Evolutionary conservation across 2,329 filamentous ascomycete species (phyloP), one percentile per base, ranked within the genome.

Genomic region (Leptographium lundbergii): DNA sequence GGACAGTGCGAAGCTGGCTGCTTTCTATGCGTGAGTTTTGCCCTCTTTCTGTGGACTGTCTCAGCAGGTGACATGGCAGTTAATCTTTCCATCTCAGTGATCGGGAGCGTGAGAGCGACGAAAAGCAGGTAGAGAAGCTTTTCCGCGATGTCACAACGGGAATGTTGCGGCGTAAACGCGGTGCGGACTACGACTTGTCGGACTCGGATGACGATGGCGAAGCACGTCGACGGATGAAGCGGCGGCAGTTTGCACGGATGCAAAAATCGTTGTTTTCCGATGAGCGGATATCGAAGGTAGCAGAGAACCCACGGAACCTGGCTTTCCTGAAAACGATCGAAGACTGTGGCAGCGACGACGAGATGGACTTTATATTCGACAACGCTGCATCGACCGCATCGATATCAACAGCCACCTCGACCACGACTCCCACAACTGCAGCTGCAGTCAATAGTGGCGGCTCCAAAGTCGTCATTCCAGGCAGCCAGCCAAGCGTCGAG

Each of bases 91-190:
- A 6, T 45, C 19, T 10, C 61, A 92, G 88, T 36, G 86, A 95
- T 65, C 87, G 88, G 57, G 86, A 92, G 66, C 86, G 90, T 62
- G 83, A 80, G 45, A 82, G 82, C 45, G 90, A 97, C 66, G 91
- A 95, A 70, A 90, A 92, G 66, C 84, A 89, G 64, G 87, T 96
- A 17, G 88, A 91, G 66, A 94, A 94, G 74, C 81, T 99, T 57
- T 90, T 94, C 78, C 91, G 89, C 66, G 92, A 97, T 68, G 87
- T 99, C 66, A 94, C 89, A 5, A 95, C 87, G 14, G 94, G 94
- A 56, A 87, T 85, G 70, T 80, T 99, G 56, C 87, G 91, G 13
- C 86, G 89, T 62, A 92, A 95, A 69, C 85, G 88, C 68, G 88
- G 86, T 62, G 81, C 88, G 69, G 88, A 91, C 66, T 86, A 91